Percentiles rank a stretch among this genome's conserved stretches.
Conservation (phyloP, 768 basidiomycete species). For the Trametes punicea region DNA sequence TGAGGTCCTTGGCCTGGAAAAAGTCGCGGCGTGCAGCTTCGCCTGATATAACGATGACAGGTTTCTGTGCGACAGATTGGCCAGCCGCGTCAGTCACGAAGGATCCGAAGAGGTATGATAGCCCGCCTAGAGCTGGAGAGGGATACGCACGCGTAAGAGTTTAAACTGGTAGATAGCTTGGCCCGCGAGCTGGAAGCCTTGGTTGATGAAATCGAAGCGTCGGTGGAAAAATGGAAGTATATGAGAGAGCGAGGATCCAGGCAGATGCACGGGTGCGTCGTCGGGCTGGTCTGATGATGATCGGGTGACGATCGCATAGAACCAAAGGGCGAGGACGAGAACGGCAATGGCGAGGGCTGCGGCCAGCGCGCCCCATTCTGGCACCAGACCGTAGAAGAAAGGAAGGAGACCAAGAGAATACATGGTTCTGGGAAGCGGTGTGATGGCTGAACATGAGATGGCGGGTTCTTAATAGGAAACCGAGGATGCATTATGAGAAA, state of each 20-base stretch:
- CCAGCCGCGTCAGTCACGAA: conserved; percentile 3
- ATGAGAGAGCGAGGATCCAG: conserved; percentile 54
- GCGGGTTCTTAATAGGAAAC: conserved; percentile 15
- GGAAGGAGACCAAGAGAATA: conserved; percentile 41
- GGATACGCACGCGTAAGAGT: conserved; percentile 54
- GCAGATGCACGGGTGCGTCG: conserved; percentile 50
- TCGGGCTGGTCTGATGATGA: conserved; percentile 18
- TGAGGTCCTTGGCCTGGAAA: conserved; percentile 66
- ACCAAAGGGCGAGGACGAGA: conserved; percentile 39
- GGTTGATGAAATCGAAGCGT: conserved; percentile 70
- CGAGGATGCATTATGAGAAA: background rate
- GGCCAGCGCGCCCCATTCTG: conserved; percentile 33
- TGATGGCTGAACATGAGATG: conserved; percentile 21
- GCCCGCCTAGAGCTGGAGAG: too few species aligned
- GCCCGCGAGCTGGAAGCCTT: conserved; percentile 67
- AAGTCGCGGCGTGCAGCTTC: conserved; percentile 66
- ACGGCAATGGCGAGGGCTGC: conserved; percentile 33
- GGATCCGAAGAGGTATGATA: too few species aligned
- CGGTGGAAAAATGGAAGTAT: conserved; percentile 66
- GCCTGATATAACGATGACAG: conserved; percentile 73
- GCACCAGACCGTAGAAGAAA: conserved; percentile 35
- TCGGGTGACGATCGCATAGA: conserved; percentile 21
- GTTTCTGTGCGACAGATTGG: conserved; percentile 60
- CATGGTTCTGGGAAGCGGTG: conserved; percentile 30
- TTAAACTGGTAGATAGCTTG: conserved; percentile 67